Evolutionary conservation across 192 early-diverging fungal genomes (phyloP), one percentile per base, ranked within the genome.

Genomic region (Chytriomyces hyalinus): DNA sequence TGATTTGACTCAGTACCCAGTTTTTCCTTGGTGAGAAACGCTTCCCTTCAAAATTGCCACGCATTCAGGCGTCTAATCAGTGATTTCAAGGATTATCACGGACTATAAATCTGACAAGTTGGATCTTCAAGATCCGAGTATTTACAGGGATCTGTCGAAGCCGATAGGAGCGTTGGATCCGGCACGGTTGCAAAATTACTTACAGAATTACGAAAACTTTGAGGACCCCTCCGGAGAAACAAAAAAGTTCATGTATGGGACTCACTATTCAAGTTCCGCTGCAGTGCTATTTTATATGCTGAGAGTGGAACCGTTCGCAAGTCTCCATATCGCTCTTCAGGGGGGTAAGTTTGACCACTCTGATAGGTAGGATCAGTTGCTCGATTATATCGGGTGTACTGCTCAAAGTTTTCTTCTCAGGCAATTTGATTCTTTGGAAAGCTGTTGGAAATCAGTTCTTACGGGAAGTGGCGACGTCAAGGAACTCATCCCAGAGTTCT

Each of bases 401-500:
- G 49, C 13, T 57, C 6, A 11, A 61, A 7, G 11, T 5, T 20
- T 36, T 28, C 13, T 15, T 53, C 6, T 49, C 20, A 78, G 85
- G 36, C 86, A 87, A 94, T 90, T 90, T 67, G 85, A 90, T 68
- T 78, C 87, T 4, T 67, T 90, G 22, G 79, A 75, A 61, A 60
- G 67, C 13, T 84, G 86, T 57, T 90, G 89, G 89, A 77, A 85
- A 10, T 89, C 86, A 20, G 88, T 86, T 11, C 68, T 76, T 15
- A 83, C 78, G 24, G 81, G 82, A 47, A 86, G 66, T 15, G 78
- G 83, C 8, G 89, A 90, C 77, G 97, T 98, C 5, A 92, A 93
- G 70, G 97, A 98, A 81, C 90, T 98, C 43, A 95, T 96, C 10
- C 97, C 97, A 5, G 96, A 98, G 82, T 98, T 98, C 81, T 98